Conservation (phyloP, 2,329 filamentous ascomycete species). For the Cladosporium sp. region DNA sequence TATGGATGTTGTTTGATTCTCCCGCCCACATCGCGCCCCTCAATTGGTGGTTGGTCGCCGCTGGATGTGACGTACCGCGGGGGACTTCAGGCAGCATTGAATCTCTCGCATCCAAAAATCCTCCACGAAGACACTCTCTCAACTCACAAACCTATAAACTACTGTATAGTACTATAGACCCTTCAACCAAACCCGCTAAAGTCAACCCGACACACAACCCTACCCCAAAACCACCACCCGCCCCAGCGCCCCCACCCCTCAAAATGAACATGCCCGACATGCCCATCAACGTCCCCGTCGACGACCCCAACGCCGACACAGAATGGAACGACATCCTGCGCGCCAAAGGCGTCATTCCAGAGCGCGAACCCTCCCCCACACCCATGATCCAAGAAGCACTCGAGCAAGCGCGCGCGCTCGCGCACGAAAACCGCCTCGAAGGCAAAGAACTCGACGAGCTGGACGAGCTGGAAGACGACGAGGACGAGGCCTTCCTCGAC, state of each 20-base stretch:
- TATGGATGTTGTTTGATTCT: too few species aligned
- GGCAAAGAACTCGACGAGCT: conserved; percentile 94
- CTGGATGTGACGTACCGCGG: too few species aligned
- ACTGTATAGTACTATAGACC: too few species aligned
- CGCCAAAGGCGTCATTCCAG: conserved; percentile 95
- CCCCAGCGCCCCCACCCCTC: neutral
- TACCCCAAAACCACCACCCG: neutral
- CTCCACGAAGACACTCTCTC: too few species aligned
- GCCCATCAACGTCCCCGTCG: conserved; percentile 75
- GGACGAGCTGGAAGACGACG: conserved; percentile 88
- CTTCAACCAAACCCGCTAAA: neutral
- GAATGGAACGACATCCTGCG: conserved; percentile 99
- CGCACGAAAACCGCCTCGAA: conserved; percentile 88
- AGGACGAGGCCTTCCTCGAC: conserved; percentile 89
- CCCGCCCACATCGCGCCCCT: too few species aligned
- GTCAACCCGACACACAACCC: neutral
- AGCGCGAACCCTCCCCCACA: conserved; percentile 92
- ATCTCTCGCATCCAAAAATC: too few species aligned
- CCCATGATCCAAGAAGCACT: conserved; percentile 96
- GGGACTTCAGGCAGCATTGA: too few species aligned
- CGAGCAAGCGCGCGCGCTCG: conserved; percentile 72
- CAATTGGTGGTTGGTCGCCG: too few species aligned
- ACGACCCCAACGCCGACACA: conserved; percentile 94
- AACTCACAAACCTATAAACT: too few species aligned
- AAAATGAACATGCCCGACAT: conserved; percentile 35